These are phyloP conservation scores for Boletus bicolor DNA, from an alignment of 768 basidiomycete genomes.

Conservation along the genomic window DNA sequence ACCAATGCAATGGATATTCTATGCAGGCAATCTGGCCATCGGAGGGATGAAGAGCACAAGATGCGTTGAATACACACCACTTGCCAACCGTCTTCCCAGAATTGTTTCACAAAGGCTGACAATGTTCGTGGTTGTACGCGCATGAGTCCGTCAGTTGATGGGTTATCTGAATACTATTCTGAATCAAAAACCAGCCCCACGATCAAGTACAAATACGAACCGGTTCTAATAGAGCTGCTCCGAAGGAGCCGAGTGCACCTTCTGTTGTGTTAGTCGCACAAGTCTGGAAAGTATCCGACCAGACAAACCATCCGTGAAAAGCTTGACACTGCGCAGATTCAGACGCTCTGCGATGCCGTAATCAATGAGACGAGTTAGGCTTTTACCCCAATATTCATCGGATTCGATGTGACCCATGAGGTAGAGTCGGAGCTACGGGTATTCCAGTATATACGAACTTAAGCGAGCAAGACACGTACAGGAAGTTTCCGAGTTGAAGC, in stretches of 20 bases:
- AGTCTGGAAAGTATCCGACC: background rate
- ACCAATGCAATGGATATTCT: constrained; percentile 90
- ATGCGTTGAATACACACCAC: constrained; percentile 51
- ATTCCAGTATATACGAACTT: background rate
- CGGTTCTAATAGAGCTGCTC: constrained; percentile 82
- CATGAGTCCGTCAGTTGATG: constrained; percentile 69
- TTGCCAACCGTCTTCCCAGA: constrained; percentile 77
- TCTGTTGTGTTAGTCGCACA: constrained; percentile 4
- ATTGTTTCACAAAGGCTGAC: constrained; percentile 50
- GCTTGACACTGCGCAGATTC: constrained; percentile 65
- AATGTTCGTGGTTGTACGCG: constrained; percentile 53
- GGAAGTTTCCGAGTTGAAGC: constrained; percentile 68
- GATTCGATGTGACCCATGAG: constrained; percentile 54
- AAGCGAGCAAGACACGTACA: constrained; percentile 37
- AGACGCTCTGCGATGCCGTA: constrained; percentile 54
- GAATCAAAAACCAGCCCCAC: background rate
- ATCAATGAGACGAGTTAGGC: constrained; percentile 55
- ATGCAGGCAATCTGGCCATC: background rate
- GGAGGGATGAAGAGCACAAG: background rate
- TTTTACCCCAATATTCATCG: constrained; percentile 63
- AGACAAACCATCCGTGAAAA: constrained; percentile 67
- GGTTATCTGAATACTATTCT: constrained; percentile 68
- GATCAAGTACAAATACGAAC: constrained; percentile 9
- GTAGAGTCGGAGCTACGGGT: constrained; percentile 54
- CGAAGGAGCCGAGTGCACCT: constrained; percentile 91